Evolutionary conservation across 2,329 filamentous ascomycete species (phyloP).

Genomic region (Teratosphaeria gauchensis): DNA sequence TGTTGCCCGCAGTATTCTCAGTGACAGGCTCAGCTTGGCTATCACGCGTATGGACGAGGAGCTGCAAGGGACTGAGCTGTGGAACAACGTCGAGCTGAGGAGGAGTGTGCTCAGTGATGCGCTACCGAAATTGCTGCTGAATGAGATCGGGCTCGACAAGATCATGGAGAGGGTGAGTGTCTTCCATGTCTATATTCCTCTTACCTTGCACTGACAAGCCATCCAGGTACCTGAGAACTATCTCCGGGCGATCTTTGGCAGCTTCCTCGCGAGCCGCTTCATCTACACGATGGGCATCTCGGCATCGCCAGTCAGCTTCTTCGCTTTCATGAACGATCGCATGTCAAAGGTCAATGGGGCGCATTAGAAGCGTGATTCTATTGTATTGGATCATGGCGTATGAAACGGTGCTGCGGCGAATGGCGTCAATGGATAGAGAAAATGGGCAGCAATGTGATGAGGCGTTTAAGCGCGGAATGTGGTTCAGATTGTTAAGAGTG

Average conservation of each 20-base stretch:
- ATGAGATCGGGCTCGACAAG: conserved; percentile 84
- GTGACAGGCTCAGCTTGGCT: conserved; percentile 79
- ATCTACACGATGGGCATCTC: conserved; percentile 91
- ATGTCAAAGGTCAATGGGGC: conserved; percentile 29
- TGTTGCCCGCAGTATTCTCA: conserved; percentile 71
- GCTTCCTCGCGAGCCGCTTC: conserved; percentile 87
- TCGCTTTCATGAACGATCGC: conserved; percentile 62
- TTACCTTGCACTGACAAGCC: conserved; percentile 13
- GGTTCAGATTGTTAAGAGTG: neutral
- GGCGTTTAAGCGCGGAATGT: neutral
- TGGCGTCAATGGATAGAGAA: neutral
- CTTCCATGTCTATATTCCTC: neutral
- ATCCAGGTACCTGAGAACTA: conserved; percentile 77
- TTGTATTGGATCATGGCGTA: neutral
- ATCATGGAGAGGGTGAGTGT: conserved; percentile 65
- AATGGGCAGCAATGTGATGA: neutral
- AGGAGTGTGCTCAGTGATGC: conserved; percentile 73
- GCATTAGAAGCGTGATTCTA: neutral
- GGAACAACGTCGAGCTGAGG: conserved; percentile 72
- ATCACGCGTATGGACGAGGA: conserved; percentile 98
- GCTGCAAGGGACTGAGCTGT: conserved; percentile 83
- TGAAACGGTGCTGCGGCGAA: neutral
- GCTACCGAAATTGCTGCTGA: conserved; percentile 69
- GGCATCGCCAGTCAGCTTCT: conserved; percentile 95
- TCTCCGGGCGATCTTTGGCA: conserved; percentile 89